These are phyloP conservation scores for Saccharomyces pastorianus DNA, from an alignment of 1,139 yeast species.

Conservation along the genomic window DNA sequence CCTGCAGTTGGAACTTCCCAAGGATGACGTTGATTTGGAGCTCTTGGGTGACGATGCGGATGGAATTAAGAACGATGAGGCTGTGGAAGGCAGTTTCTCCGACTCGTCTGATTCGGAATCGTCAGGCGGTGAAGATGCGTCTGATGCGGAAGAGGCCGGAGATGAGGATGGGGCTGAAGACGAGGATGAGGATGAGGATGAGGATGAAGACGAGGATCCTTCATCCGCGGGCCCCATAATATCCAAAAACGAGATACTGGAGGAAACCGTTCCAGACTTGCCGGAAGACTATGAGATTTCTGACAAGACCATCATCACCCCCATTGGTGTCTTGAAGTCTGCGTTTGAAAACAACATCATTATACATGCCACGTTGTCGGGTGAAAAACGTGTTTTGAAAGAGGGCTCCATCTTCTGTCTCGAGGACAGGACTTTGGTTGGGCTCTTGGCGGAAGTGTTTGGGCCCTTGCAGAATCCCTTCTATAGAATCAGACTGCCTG, in stretches of 20 bases:
- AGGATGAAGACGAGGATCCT: slow-evolving; percentile 26
- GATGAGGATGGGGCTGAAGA: slow-evolving; percentile 4
- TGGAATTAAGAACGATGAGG: too few relatives aligned
- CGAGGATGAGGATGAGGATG: slow-evolving; percentile 19
- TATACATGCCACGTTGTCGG: slow-evolving; percentile 68
- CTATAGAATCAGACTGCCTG: slow-evolving; percentile 63
- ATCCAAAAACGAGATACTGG: slow-evolving; percentile 68
- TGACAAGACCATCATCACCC: slow-evolving; percentile 56
- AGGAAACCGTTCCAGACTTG: slow-evolving; percentile 59
- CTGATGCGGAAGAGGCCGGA: slow-evolving; percentile 4
- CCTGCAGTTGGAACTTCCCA: slow-evolving; percentile 7
- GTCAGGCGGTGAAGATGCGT: slow-evolving; percentile 10
- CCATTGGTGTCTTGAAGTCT: slow-evolving; percentile 62
- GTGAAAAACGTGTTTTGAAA: slow-evolving; percentile 74
- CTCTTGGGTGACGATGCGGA: background rate
- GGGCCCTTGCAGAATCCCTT: slow-evolving; percentile 84
- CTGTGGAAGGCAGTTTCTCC: too few relatives aligned
- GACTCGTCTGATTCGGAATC: slow-evolving; percentile 1
- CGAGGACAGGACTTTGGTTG: slow-evolving; percentile 64
- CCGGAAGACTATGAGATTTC: slow-evolving; percentile 61
- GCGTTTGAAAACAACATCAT: slow-evolving; percentile 68
- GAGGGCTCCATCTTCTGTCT: slow-evolving; percentile 78
- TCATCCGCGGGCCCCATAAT: slow-evolving; percentile 52
- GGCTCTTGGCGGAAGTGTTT: slow-evolving; percentile 80
- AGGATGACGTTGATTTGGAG: slow-evolving; percentile 16